phyloP scores from a whole-genome alignment of 2,329 filamentous ascomycete genomes.

The Hypoxylon sp. region DNA sequence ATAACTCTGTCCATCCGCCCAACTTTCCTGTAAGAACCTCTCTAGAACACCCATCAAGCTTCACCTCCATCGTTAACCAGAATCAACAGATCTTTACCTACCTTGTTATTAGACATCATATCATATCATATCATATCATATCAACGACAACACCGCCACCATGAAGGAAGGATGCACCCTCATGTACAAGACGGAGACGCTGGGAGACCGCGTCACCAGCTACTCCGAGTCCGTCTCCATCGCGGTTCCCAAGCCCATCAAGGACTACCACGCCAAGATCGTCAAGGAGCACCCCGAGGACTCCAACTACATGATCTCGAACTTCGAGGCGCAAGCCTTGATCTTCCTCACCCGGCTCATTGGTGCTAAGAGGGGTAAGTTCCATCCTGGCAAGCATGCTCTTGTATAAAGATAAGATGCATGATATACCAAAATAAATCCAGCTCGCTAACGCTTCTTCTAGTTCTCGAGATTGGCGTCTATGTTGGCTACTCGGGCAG shows the following conservation, averaged over 20 bases:
- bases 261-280: constrained; percentile 42
- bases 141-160: no score
- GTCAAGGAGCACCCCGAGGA: constrained; percentile 13
- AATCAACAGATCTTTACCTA: no score
- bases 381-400: background rate
- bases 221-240: constrained; percentile 45
- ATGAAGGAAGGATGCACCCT: constrained; percentile 31
- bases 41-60: no score
- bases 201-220: constrained; percentile 41
- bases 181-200: constrained; percentile 45
- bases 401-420: no score
- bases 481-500: constrained; percentile 58
- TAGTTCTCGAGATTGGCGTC: constrained; percentile 60
- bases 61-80: no score
- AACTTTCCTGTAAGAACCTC: no score
- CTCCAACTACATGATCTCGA: constrained; percentile 52
- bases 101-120: background rate
- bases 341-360: constrained; percentile 53
- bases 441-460: constrained; percentile 5
- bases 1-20: no score
- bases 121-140: no score
- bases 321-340: constrained; percentile 53
- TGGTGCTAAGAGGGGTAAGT: constrained; percentile 52
- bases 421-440: background rate
- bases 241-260: constrained; percentile 42